Conservation (phyloP, 2,329 filamentous ascomycete species). For the Sclerotinia trifoliorum region DNA sequence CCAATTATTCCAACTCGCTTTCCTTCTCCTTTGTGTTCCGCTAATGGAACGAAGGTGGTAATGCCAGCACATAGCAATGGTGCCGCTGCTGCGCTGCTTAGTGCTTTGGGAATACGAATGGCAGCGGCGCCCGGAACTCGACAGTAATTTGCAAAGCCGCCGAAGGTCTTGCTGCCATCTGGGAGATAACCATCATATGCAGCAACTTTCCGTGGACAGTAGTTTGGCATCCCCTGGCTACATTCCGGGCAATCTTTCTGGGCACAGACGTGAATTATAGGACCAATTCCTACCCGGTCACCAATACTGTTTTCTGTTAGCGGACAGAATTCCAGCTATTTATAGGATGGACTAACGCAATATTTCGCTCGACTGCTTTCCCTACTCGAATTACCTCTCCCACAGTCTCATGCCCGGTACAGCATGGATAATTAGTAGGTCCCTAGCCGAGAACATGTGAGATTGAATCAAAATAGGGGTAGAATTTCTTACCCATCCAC, state of each 20-base stretch:
- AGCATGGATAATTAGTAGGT: slow-evolving; percentile 42
- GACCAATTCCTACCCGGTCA: slow-evolving; percentile 6
- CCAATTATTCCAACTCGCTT: slow-evolving; percentile 69
- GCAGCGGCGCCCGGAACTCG: slow-evolving; percentile 58
- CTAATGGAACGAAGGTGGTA: slow-evolving; percentile 69
- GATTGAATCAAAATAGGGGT: not conserved
- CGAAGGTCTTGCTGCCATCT: slow-evolving; percentile 16
- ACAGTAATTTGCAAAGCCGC: slow-evolving; percentile 45
- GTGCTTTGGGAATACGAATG: slow-evolving; percentile 54
- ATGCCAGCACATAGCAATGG: slow-evolving; percentile 78
- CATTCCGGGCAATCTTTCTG: slow-evolving; percentile 10
- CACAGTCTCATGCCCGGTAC: slow-evolving; percentile 51
- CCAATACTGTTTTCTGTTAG: slow-evolving; percentile 8
- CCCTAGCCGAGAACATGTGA: slow-evolving; percentile 29
- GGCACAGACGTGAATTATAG: slow-evolving; percentile 10
- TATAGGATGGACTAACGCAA: slow-evolving; percentile 8
- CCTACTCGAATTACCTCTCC: slow-evolving; percentile 47
- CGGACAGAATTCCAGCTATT: not conserved
- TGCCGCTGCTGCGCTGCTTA: slow-evolving; percentile 52
- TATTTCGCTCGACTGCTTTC: slow-evolving; percentile 34
- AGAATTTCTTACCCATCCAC: slow-evolving; percentile 31
- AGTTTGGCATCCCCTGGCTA: slow-evolving; percentile 12
- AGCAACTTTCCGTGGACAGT: slow-evolving; percentile 19
- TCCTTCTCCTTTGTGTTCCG: slow-evolving; percentile 65
- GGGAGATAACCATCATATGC: slow-evolving; percentile 8